A percentile compares a stretch with the other conserved stretches of the same genome.
phyloP scores from a whole-genome alignment of 2,329 filamentous ascomycete genomes.

The Aspergillus sp. region DNA sequence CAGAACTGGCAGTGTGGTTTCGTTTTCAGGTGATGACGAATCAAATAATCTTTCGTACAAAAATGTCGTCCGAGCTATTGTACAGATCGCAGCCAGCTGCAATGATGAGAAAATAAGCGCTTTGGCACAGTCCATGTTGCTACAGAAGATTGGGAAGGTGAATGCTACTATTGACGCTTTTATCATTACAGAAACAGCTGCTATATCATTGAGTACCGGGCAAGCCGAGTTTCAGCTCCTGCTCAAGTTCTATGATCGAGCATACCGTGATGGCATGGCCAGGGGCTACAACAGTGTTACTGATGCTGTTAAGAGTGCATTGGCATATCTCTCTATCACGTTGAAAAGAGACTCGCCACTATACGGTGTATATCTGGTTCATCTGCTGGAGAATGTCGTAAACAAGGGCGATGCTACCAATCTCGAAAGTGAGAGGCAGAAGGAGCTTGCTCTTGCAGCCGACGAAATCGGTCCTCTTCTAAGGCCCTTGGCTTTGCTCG shows the following conservation, averaged over 20 bases:
- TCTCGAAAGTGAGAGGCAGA: conserved; percentile 69
- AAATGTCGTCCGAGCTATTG: conserved; percentile 93
- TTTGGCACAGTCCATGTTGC: conserved; percentile 87
- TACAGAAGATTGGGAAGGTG: conserved; percentile 92
- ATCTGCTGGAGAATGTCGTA: conserved; percentile 82
- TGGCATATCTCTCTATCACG: conserved; percentile 75
- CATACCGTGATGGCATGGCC: conserved; percentile 71
- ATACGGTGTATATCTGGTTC: conserved; percentile 79
- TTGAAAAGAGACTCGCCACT: conserved; percentile 67
- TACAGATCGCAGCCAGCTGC: conserved; percentile 79
- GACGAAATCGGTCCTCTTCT: conserved; percentile 86
- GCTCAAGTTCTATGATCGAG: conserved; percentile 76
- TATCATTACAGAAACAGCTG: conserved; percentile 80
- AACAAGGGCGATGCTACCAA: conserved; percentile 86
- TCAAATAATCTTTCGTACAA: conserved; percentile 78
- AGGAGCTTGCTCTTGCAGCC: conserved; percentile 78
- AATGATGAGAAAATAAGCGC: conserved; percentile 91
- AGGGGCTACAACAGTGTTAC: conserved; percentile 68
- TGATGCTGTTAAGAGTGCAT: conserved; percentile 76
- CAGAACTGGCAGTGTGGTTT: conserved; percentile 57
- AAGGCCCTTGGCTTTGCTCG: conserved; percentile 81
- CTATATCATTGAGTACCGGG: conserved; percentile 74
- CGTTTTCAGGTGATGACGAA: conserved; percentile 71
- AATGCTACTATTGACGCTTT: conserved; percentile 76
- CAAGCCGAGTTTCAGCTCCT: conserved; percentile 81